Conservation (phyloP, 306 rosid species). For the Lagenaria siceraria region DNA sequence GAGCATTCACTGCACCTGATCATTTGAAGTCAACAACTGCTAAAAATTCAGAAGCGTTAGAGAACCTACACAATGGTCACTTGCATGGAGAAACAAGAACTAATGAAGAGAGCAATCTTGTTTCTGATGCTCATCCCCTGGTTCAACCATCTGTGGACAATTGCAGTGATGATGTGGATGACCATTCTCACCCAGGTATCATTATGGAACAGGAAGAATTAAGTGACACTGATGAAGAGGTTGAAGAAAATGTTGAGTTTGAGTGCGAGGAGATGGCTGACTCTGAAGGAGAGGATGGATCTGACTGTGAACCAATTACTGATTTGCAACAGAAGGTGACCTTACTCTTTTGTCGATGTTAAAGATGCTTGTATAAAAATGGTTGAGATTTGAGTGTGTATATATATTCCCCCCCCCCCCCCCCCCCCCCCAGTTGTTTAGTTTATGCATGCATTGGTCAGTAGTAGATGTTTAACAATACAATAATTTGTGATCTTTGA, state of each 20-base stretch:
- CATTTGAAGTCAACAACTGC: slow-evolving; percentile 17
- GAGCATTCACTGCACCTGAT: slow-evolving; percentile 22
- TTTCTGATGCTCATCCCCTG: slow-evolving; percentile 24
- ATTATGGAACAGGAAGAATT: slow-evolving; percentile 96
- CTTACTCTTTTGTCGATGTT: neutral
- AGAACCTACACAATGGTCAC: slow-evolving; percentile 16
- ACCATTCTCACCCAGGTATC: slow-evolving; percentile 69
- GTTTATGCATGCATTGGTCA: neutral
- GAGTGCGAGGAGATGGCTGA: slow-evolving; percentile 96
- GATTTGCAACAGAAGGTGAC: slow-evolving; percentile 54
- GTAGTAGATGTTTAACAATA: neutral
- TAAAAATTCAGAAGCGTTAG: slow-evolving; percentile 16
- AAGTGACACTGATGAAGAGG: slow-evolving; percentile 84
- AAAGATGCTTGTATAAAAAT: neutral
- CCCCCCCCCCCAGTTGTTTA: neutral
- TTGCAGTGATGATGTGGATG: slow-evolving; percentile 44
- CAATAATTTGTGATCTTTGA: too few relatives aligned
- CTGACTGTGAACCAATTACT: slow-evolving; percentile 40
- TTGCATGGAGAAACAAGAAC: slow-evolving; percentile 24
- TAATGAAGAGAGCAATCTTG: slow-evolving; percentile 11
- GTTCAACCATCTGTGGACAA: slow-evolving; percentile 25
- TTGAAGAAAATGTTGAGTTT: slow-evolving; percentile 87
- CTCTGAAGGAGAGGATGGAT: slow-evolving; percentile 88
- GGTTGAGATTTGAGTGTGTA: neutral
- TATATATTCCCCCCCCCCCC: too few relatives aligned